These are phyloP conservation scores for Ilyonectria mors-panacis DNA, from an alignment of 2,329 filamentous ascomycete genomes.

Conservation along the genomic window DNA sequence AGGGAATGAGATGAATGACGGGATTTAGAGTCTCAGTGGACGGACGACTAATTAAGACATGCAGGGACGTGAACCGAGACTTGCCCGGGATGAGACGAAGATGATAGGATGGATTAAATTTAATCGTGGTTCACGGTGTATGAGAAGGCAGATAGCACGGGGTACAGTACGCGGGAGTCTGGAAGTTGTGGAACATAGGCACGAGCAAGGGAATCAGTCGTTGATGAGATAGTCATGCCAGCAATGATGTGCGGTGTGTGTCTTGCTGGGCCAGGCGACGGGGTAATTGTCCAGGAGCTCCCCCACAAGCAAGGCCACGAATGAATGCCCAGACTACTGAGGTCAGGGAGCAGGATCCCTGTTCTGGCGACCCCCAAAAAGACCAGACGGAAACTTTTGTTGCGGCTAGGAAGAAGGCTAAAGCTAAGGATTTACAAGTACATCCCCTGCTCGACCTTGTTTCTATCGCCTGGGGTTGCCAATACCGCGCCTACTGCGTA, in stretches of 20 bases:
- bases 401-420: not conserved
- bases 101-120: not conserved
- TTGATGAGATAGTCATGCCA: not conserved
- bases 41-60: conserved; percentile 18
- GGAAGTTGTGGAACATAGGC: conserved; percentile 7
- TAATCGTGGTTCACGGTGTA: not conserved
- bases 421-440: not conserved
- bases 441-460: conserved; percentile 13
- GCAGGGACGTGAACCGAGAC: conserved; percentile 23
- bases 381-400: conserved; percentile 21
- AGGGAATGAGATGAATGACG: not conserved
- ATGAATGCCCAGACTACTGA: conserved; percentile 10
- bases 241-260: conserved; percentile 16
- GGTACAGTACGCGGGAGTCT: not conserved
- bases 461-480: conserved; percentile 10
- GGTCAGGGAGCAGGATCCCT: conserved; percentile 12
- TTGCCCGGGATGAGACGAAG: not conserved
- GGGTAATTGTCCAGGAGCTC: conserved; percentile 17
- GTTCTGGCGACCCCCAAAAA: not conserved
- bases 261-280: not conserved
- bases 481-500: not conserved
- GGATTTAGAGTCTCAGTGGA: not conserved
- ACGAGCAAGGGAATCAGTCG: not conserved
- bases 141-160: conserved; percentile 8
- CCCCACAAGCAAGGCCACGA: conserved; percentile 19